phyloP scores from a whole-genome alignment of 768 basidiomycete species.

The Phanerochaete carnosa region DNA sequence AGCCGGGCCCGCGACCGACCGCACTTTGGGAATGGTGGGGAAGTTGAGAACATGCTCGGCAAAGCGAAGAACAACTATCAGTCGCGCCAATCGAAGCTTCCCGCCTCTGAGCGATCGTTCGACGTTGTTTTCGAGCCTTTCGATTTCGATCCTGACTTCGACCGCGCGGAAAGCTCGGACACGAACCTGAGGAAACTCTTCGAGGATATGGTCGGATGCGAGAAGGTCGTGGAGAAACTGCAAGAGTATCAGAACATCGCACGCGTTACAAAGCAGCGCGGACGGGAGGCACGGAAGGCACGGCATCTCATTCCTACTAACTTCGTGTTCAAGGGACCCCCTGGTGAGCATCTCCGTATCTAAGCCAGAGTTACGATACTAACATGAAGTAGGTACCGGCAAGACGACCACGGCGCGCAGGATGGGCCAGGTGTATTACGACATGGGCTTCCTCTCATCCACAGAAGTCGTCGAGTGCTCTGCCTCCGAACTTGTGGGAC shows the following conservation, averaged over 20 bases:
- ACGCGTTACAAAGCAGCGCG: slow-evolving; percentile 34
- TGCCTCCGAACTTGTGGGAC: slow-evolving; percentile 63
- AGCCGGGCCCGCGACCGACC: slow-evolving; percentile 26
- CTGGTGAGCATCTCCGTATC: slow-evolving; percentile 44
- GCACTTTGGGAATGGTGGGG: slow-evolving; percentile 31
- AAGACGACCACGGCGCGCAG: slow-evolving; percentile 63
- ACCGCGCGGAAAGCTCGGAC: slow-evolving; percentile 45
- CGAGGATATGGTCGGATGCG: slow-evolving; percentile 59
- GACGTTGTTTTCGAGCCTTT: slow-evolving; percentile 34
- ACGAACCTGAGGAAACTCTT: slow-evolving; percentile 55
- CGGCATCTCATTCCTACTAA: slow-evolving; percentile 52
- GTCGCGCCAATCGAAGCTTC: slow-evolving; percentile 16
- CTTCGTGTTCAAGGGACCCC: slow-evolving; percentile 73
- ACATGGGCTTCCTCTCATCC: slow-evolving; percentile 50
- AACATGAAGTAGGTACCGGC: slow-evolving; percentile 45
- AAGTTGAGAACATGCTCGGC: slow-evolving; percentile 29
- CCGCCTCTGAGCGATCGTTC: slow-evolving; percentile 10
- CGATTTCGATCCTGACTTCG: slow-evolving; percentile 64
- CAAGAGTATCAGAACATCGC: slow-evolving; percentile 50
- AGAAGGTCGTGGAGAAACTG: slow-evolving; percentile 48
- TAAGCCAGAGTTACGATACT: neutral
- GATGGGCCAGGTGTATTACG: slow-evolving; percentile 58
- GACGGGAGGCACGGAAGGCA: slow-evolving; percentile 41
- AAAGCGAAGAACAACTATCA: slow-evolving; percentile 25
- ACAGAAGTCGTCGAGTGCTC: slow-evolving; percentile 62